Evolutionary conservation across 257 asterid genomes (phyloP), one percentile per base, ranked within the genome.

Genomic region (Plantago ovata): DNA sequence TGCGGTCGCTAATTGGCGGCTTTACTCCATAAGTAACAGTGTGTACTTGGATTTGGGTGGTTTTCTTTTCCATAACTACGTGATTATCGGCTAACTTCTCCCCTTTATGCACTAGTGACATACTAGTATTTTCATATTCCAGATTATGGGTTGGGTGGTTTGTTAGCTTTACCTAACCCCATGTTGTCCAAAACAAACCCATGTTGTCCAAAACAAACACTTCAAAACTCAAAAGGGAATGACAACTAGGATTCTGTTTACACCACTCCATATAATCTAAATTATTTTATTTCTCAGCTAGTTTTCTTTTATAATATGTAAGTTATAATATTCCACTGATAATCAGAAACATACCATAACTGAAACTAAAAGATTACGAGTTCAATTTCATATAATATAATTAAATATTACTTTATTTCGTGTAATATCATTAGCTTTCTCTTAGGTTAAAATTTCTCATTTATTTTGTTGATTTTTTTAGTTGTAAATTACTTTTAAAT

Each of bases 1-100:
- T n/a, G n/a, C n/a, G 73, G 75, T 61, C 28, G 41, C 13, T 72
- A 45, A 73, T 67, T 56, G 68, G 63, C 63, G 73, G 65, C 81
- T 72, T n/a, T 76, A 44, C 75, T 76, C 81, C 78, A 65, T 28
- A 8, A 28, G n/a, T 28, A 28, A 28, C 52, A 62, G 62, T 44
- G 44, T 19, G 71, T 3, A 72, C 65, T 70, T 64, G 68, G 70
- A 66, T 42, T 72, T 52, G 78, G 68, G 63, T 28, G 4, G 36
- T 0, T 1, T 65, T 65, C 70, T 48, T 56, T 28, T 39, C 68
- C 59, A 12, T 51, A 42, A 9, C 62, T 51, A 76, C 78, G 79
- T 72, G 82, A 72, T 65, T 72, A 62, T 62, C 76, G 72, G 74
- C 68, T 53, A 58, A 69, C 63, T 72, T 57, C 16, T 64, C 57